Evolutionary conservation across 495 filamentous ascomycete species (phyloP).

Genomic region (Letharia lupina): DNA sequence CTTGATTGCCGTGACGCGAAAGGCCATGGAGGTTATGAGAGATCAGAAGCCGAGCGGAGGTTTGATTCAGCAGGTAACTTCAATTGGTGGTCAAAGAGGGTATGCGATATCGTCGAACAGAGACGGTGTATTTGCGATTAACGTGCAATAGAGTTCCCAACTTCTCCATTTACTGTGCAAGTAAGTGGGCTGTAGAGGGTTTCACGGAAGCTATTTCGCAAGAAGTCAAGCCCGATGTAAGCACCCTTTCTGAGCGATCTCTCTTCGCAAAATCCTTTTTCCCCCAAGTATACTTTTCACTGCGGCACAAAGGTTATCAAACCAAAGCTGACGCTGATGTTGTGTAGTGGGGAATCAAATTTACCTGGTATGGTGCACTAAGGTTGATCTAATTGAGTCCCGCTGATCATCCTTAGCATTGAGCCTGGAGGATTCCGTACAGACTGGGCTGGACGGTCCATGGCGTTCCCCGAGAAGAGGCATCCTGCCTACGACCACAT

Average conservation of each 20-base stretch:
- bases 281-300: neutral
- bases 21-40: slow-evolving; percentile 37
- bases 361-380: slow-evolving; percentile 21
- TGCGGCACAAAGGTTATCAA: neutral
- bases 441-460: slow-evolving; percentile 23
- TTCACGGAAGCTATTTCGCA: slow-evolving; percentile 39
- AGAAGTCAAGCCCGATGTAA: slow-evolving; percentile 33
- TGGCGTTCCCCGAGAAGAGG: slow-evolving; percentile 33
- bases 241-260: neutral
- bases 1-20: slow-evolving; percentile 31
- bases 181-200: slow-evolving; percentile 35
- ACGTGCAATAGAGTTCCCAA: slow-evolving; percentile 25
- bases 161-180: slow-evolving; percentile 35
- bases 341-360: slow-evolving; percentile 32
- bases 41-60: slow-evolving; percentile 34
- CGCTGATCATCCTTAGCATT: slow-evolving; percentile 7
- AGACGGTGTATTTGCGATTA: too few species aligned
- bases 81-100: slow-evolving; percentile 34
- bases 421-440: slow-evolving; percentile 26
- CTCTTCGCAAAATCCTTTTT: neutral
- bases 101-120: neutral
- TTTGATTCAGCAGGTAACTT: slow-evolving; percentile 39
- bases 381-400: neutral
- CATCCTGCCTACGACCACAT: slow-evolving; percentile 40
- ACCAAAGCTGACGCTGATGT: neutral